Evolutionary conservation across 2,329 filamentous ascomycete species (phyloP).

Genomic region (Diaporthe velutina): DNA sequence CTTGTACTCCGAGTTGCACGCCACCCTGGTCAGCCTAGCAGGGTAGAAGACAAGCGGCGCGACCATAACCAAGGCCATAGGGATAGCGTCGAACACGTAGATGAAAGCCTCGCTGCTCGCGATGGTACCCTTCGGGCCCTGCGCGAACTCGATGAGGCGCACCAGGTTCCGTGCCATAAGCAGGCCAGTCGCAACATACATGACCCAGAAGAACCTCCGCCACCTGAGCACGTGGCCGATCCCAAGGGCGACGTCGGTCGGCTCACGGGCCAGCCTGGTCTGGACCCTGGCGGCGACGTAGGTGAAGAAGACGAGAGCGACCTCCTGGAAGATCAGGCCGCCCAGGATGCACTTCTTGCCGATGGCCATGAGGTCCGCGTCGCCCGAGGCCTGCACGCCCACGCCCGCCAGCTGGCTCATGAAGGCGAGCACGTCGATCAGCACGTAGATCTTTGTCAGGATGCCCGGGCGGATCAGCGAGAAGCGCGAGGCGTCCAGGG

Average conservation of each 20-base stretch:
- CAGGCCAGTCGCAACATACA: conserved; percentile 39
- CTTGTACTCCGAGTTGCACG: conserved; percentile 19
- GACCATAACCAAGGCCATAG: conserved; percentile 38
- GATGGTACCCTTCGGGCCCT: conserved; percentile 39
- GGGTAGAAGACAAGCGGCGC: conserved; percentile 41
- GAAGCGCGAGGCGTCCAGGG: conserved; percentile 51
- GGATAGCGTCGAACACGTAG: conserved; percentile 40
- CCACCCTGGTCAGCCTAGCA: conserved; percentile 8
- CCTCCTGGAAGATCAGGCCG: conserved; percentile 36
- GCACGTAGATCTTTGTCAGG: conserved; percentile 61
- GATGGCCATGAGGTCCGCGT: conserved; percentile 20
- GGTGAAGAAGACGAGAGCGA: conserved; percentile 36
- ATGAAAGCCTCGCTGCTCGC: conserved; percentile 34
- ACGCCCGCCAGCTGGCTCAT: conserved; percentile 55
- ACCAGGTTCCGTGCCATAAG: conserved; percentile 42
- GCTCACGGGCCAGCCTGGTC: conserved; percentile 1
- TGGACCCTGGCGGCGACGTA: conserved; percentile 11
- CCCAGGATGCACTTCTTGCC: conserved; percentile 34
- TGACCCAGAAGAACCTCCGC: conserved; percentile 39
- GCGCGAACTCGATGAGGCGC: conserved; percentile 41
- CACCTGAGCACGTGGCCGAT: conserved; percentile 37
- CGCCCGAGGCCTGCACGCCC: conserved; percentile 37
- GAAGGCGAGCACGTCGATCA: conserved; percentile 59
- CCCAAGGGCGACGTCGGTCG: background rate
- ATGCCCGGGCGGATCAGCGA: conserved; percentile 53